Percentiles rank a stretch among this genome's conserved stretches.
These are phyloP conservation scores for Scheffersomyces amazonensis DNA, from an alignment of 805 yeast species.

Conservation along the genomic window DNA sequence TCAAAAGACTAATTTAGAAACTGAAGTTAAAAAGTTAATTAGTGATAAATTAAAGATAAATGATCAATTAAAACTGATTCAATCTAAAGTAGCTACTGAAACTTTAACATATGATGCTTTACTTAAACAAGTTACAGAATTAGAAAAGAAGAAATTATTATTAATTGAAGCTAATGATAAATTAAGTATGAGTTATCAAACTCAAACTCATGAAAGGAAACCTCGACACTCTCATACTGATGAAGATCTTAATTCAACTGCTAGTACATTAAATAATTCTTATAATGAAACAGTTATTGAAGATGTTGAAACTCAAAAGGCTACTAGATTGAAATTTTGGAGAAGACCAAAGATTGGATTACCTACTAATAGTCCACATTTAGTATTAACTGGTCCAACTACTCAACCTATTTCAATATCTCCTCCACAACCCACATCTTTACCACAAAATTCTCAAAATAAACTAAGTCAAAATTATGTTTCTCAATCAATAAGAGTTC, in stretches of 20 bases:
- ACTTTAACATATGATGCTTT: conserved; percentile 42
- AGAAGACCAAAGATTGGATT: conserved; percentile 38
- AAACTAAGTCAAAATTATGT: conserved; percentile 7
- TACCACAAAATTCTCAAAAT: background rate
- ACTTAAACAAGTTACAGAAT: conserved; percentile 48
- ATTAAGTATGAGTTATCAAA: conserved; percentile 3
- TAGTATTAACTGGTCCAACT: conserved; percentile 7
- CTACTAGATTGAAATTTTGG: conserved; percentile 44
- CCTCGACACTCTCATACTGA: background rate
- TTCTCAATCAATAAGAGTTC: conserved; percentile 6
- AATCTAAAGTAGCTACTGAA: conserved; percentile 38
- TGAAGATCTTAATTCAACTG: conserved; percentile 1
- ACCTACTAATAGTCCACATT: conserved; percentile 9
- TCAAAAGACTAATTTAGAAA: conserved; percentile 18
- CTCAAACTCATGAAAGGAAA: background rate
- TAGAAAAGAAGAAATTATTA: conserved; percentile 45
- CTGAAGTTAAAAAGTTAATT: conserved; percentile 23
- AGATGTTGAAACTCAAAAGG: conserved; percentile 35
- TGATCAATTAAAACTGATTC: conserved; percentile 33
- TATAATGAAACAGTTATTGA: conserved; percentile 13
- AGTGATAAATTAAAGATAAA: conserved; percentile 21
- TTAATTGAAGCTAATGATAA: conserved; percentile 30
- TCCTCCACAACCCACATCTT: background rate
- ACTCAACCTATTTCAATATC: background rate
- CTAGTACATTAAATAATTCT: conserved; percentile 8